These are phyloP conservation scores for Chaetomiaceae sp. DNA, from an alignment of 2,329 filamentous ascomycete species.

Conservation along the genomic window DNA sequence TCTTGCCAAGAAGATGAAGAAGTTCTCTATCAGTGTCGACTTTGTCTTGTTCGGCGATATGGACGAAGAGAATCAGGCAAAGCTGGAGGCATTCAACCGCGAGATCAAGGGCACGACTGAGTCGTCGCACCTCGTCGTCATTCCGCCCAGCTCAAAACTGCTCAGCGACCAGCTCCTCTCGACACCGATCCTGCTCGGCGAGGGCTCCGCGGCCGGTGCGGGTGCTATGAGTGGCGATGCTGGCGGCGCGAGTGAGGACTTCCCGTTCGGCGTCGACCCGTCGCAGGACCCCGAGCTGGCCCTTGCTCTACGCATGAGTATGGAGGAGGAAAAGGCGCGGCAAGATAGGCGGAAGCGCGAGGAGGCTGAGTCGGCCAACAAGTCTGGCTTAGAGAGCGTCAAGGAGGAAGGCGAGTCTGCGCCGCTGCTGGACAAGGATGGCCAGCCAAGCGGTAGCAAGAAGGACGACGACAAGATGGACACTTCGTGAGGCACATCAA, in stretches of 20 bases:
- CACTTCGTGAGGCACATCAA: constrained; percentile 56
- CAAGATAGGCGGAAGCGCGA: constrained; percentile 80
- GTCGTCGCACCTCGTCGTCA: constrained; percentile 84
- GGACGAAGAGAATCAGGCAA: constrained; percentile 82
- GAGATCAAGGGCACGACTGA: constrained; percentile 80
- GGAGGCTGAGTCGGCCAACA: constrained; percentile 60
- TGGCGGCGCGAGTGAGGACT: constrained; percentile 56
- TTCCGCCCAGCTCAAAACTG: constrained; percentile 85
- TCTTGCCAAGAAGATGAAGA: constrained; percentile 98
- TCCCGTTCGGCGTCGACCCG: constrained; percentile 87
- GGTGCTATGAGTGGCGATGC: constrained; percentile 54
- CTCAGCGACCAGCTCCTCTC: constrained; percentile 88
- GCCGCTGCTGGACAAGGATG: constrained; percentile 58
- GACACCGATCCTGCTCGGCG: constrained; percentile 84
- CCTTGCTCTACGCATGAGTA: constrained; percentile 90
- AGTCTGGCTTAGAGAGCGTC: constrained; percentile 63
- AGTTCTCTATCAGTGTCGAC: constrained; percentile 89
- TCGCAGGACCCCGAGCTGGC: constrained; percentile 90
- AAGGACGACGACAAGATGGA: constrained; percentile 78
- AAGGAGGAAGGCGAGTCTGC: constrained; percentile 65
- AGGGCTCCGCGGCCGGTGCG: constrained; percentile 59
- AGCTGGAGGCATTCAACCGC: constrained; percentile 90
- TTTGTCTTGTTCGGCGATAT: constrained; percentile 94
- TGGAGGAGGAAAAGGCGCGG: constrained; percentile 95
- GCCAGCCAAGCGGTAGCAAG: constrained; percentile 58